Evolutionary conservation across 495 filamentous ascomycete genomes (phyloP), one percentile per base, ranked within the genome.

Genomic region (Aspergillus ostianus): DNA sequence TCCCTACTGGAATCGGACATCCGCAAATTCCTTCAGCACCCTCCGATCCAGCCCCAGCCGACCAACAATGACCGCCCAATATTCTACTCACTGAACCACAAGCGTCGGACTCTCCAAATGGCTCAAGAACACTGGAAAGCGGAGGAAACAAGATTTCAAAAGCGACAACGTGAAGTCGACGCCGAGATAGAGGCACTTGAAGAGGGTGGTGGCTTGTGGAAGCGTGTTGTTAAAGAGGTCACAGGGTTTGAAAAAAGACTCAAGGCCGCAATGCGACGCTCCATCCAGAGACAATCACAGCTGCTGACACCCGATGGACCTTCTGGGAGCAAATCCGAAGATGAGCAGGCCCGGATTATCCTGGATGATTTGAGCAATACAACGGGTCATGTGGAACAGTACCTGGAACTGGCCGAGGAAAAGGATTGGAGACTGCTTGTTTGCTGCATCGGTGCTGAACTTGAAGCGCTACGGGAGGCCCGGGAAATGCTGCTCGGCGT

Each of bases 401-500:
- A 76, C 46, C 53, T 83, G 59, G 69, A 74, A 17, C 51, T 74
- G 29, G 76, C 79, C n/a, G 74, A 80, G 41, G 64, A 64, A 4
- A 82, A 82, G 56, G 82, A 85, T 7, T 98, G 94, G 94, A 97
- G 90, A 46, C 73, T 98, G 26, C 78, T 98, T 23, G 84, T 97
- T 21, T 93, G 89, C 58, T 92, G 90, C 58, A 87, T 97, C 59
- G 89, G 92, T 4, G 91, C 94, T 1, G 94, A 98, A 66, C 70
- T 96, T 4, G 89, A 93, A 63, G 93, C 95, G 8, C 85, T 97
- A 55, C 79, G 73, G 53, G 86, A 92, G 65, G 90, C 87, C 10
- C 80, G 83, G 56, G 73, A 73, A 2, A 80, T 96, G 61, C 75
- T 98, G 52, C 73, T 81, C 32, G 78, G 75, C 18, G 78, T 77